A percentile compares a stretch with the other conserved stretches of the same genome.
These are phyloP conservation scores for Diplocarpon mali DNA, from an alignment of 2,329 filamentous ascomycete genomes.

Conservation along the genomic window DNA sequence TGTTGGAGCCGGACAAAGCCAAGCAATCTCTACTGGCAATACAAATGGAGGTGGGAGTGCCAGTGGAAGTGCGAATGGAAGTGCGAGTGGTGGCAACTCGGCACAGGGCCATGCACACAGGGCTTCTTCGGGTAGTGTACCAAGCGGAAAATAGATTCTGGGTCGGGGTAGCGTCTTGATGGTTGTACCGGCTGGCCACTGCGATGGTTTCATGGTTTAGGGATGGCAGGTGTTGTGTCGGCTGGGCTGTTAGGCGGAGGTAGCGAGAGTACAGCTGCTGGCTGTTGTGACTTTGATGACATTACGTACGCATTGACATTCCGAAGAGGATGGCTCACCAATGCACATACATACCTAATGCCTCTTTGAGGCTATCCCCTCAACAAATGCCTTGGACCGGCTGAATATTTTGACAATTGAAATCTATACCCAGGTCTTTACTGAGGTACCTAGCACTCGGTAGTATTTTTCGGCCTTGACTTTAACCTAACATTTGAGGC, in stretches of 20 bases:
- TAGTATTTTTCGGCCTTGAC: too few relatives aligned
- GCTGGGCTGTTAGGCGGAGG: too few relatives aligned
- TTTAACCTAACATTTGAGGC: not conserved
- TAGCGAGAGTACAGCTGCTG: not conserved
- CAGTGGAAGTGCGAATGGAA: too few relatives aligned
- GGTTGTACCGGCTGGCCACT: not conserved
- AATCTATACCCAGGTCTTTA: too few relatives aligned
- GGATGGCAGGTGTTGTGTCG: too few relatives aligned
- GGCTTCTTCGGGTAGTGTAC: conserved; percentile 16
- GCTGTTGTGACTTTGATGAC: not conserved
- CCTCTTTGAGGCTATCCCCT: too few relatives aligned
- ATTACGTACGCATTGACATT: too few relatives aligned
- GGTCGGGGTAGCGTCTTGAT: not conserved
- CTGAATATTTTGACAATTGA: too few relatives aligned
- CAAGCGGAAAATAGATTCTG: conserved; percentile 15
- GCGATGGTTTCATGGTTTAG: not conserved
- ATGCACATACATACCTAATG: too few relatives aligned
- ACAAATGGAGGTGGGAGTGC: not conserved
- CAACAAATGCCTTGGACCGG: too few relatives aligned
- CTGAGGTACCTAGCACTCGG: too few relatives aligned
- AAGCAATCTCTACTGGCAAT: not conserved
- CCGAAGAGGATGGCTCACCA: too few relatives aligned
- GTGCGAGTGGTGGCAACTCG: conserved; percentile 10
- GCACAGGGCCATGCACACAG: conserved; percentile 19
- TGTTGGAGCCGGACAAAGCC: conserved; percentile 10